These are phyloP conservation scores for Tylopilus felleus DNA, from an alignment of 768 basidiomycete genomes.

Conservation along the genomic window DNA sequence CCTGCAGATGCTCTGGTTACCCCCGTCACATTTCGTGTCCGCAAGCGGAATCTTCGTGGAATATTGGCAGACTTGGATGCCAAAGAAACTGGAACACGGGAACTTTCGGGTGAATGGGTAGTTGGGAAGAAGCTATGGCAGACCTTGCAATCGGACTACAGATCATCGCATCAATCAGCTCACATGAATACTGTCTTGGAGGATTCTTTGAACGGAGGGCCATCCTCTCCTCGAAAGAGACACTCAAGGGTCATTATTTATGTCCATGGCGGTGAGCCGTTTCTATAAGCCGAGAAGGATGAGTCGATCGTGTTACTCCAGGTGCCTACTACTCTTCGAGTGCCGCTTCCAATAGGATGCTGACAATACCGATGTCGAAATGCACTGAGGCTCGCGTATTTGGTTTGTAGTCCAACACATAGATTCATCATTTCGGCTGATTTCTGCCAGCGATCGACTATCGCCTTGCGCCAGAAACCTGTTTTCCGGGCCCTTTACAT, in stretches of 20 bases:
- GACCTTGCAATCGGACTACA: slow-evolving; percentile 79
- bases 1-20: slow-evolving; percentile 93
- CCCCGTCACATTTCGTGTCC: slow-evolving; percentile 87
- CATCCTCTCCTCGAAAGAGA: slow-evolving; percentile 32
- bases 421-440: not conserved
- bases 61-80: slow-evolving; percentile 75
- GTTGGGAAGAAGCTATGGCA: slow-evolving; percentile 93
- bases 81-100: slow-evolving; percentile 70
- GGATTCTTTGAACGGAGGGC: slow-evolving; percentile 15
- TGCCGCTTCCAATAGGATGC: slow-evolving; percentile 82
- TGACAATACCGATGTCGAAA: slow-evolving; percentile 90
- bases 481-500: slow-evolving; percentile 85
- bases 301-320: slow-evolving; percentile 26
- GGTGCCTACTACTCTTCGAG: slow-evolving; percentile 93
- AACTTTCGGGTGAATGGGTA: slow-evolving; percentile 94
- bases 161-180: slow-evolving; percentile 36
- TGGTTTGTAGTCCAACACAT: slow-evolving; percentile 39
- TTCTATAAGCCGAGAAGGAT: not conserved
- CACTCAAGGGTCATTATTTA: slow-evolving; percentile 87
- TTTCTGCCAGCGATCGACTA: slow-evolving; percentile 75
- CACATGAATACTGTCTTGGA: slow-evolving; percentile 19
- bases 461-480: slow-evolving; percentile 91
- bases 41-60: slow-evolving; percentile 67
- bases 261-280: slow-evolving; percentile 78
- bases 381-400: slow-evolving; percentile 88